These are phyloP conservation scores for Lolium multiflorum DNA, from an alignment of 176 grass and related monocot genomes.

Conservation along the genomic window DNA sequence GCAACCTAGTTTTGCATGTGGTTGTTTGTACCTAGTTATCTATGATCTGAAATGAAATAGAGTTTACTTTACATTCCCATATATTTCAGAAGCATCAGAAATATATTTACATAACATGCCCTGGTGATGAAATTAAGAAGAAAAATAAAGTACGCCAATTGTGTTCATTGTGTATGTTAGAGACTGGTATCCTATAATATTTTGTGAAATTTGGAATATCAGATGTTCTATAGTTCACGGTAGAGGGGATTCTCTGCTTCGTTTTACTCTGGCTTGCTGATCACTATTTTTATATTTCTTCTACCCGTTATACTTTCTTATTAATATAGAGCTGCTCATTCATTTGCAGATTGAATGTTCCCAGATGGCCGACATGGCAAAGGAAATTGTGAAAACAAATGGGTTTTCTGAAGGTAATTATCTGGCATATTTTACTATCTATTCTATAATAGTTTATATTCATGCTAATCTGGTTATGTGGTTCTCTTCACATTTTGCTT, in stretches of 20 bases:
- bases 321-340: slow-evolving; percentile 20
- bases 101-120: background rate
- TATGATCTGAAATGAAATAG: background rate
- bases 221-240: background rate
- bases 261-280: background rate
- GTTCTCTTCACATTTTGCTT: slow-evolving; percentile 2
- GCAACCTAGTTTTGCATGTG: background rate
- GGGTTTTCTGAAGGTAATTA: slow-evolving; percentile 83
- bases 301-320: background rate
- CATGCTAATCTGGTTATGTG: slow-evolving; percentile 21
- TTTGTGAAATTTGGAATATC: slow-evolving; percentile 25
- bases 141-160: background rate
- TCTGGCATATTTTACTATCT: background rate
- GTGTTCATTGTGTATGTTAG: background rate
- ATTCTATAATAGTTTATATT: background rate
- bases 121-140: background rate
- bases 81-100: background rate
- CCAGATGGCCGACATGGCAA: slow-evolving; percentile 96
- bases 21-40: background rate
- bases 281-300: background rate
- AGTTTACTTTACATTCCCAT: background rate
- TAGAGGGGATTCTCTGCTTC: background rate
- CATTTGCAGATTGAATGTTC: slow-evolving; percentile 91
- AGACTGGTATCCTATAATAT: background rate
- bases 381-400: slow-evolving; percentile 90